These are phyloP conservation scores for Phytophthora cryptogea DNA, from an alignment of 352 stramenopile genomes.

Conservation along the genomic window DNA sequence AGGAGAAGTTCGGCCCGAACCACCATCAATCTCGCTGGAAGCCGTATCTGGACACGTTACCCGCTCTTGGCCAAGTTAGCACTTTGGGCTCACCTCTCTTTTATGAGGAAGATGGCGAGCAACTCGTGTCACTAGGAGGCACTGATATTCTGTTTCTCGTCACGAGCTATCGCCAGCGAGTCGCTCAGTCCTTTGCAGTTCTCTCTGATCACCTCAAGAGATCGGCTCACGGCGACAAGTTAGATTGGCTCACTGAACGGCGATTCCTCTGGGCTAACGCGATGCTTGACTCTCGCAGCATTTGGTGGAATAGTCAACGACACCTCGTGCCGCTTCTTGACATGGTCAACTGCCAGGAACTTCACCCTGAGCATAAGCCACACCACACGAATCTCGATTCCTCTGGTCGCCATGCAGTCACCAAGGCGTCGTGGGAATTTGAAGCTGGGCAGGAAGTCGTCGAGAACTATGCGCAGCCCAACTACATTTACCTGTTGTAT, in stretches of 20 bases:
- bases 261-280: constrained; percentile 83
- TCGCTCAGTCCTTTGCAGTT: constrained; percentile 14
- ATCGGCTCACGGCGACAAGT: not conserved
- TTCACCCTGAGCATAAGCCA: constrained; percentile 40
- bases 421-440: constrained; percentile 73
- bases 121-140: constrained; percentile 57
- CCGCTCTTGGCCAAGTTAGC: constrained; percentile 23
- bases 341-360: constrained; percentile 91
- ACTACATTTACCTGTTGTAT: constrained; percentile 94
- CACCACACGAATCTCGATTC: constrained; percentile 56
- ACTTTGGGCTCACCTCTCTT: constrained; percentile 53
- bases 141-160: constrained; percentile 48
- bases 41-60: constrained; percentile 89
- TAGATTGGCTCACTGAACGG: constrained; percentile 55
- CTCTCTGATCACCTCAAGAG: constrained; percentile 14
- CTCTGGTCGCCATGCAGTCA: constrained; percentile 57
- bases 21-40: constrained; percentile 57
- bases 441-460: constrained; percentile 75
- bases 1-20: constrained; percentile 76
- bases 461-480: constrained; percentile 94
- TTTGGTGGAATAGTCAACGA: constrained; percentile 92
- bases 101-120: constrained; percentile 41
- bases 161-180: constrained; percentile 41
- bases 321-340: constrained; percentile 95
- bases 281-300: constrained; percentile 91